Conservation (phyloP, 768 basidiomycete species). For the Suillus americanus region DNA sequence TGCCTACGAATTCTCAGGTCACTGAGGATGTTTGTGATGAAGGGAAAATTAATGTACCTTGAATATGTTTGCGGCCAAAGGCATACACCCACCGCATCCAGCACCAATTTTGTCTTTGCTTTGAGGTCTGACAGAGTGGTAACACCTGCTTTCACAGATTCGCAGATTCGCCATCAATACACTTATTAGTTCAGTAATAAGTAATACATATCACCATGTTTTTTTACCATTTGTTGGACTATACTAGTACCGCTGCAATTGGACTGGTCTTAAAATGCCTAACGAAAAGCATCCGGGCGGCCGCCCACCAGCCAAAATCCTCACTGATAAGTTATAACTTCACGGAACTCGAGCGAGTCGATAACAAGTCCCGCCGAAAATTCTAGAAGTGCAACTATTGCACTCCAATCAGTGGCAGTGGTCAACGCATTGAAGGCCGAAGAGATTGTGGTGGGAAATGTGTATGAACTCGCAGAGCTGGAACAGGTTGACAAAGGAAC, state of each 20-base stretch:
- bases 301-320: conserved; percentile 1
- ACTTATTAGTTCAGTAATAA: not conserved
- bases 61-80: conserved; percentile 45
- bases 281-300: not conserved
- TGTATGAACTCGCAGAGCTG: not conserved
- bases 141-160: conserved; percentile 50
- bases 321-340: conserved; percentile 7
- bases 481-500: not conserved
- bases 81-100: conserved; percentile 75
- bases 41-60: conserved; percentile 23
- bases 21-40: not conserved
- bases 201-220: not conserved
- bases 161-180: conserved; percentile 38
- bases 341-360: conserved; percentile 1
- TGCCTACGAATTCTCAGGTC: conserved; percentile 36
- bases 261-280: not conserved
- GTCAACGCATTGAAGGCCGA: conserved; percentile 9
- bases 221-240: conserved; percentile 42
- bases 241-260: not conserved
- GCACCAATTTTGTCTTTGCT: conserved; percentile 63
- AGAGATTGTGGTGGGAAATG: conserved; percentile 8
- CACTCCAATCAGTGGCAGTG: not conserved
- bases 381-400: conserved; percentile 17
- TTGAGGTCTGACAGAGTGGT: conserved; percentile 57
- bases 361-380: conserved; percentile 10